Conservation (phyloP, 352 stramenopile species). For the Phytopythium chamaehyphon region DNA sequence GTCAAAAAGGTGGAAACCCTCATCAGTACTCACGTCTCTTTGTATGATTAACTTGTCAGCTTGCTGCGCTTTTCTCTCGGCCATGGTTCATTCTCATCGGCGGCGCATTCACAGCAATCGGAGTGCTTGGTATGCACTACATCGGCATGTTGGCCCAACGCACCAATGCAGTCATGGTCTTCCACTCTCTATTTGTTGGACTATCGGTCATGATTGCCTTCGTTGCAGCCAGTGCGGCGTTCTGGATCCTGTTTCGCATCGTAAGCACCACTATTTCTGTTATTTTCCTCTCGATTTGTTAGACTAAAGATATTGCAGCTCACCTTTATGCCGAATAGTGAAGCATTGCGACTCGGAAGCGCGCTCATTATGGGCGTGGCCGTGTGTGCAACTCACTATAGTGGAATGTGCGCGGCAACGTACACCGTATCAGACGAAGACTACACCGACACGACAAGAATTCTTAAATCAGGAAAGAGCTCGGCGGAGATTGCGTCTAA, state of each 20-base stretch:
- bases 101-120: slow-evolving; percentile 27
- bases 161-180: slow-evolving; percentile 17
- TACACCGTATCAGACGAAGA: slow-evolving; percentile 10
- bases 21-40: no score
- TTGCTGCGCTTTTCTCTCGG: slow-evolving; percentile 28
- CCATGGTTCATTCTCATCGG: slow-evolving; percentile 32
- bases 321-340: slow-evolving; percentile 30
- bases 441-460: no score
- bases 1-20: no score
- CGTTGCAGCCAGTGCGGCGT: slow-evolving; percentile 20
- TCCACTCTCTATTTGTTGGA: slow-evolving; percentile 19
- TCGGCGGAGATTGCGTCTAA: slow-evolving; percentile 12
- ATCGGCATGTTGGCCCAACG: slow-evolving; percentile 43
- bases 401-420: slow-evolving; percentile 22
- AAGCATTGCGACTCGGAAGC: slow-evolving; percentile 26
- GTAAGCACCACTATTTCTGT: no score
- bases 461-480: not conserved
- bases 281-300: no score
- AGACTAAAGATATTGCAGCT: slow-evolving; percentile 23
- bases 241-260: slow-evolving; percentile 46
- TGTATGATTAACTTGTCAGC: no score
- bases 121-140: slow-evolving; percentile 51
- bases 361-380: slow-evolving; percentile 44
- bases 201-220: slow-evolving; percentile 37
- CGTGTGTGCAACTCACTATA: slow-evolving; percentile 42